A percentile compares a stretch with the other conserved stretches of the same genome.
Conservation (phyloP, 2,329 filamentous ascomycete species). For the Chaetomium globosum region DNA sequence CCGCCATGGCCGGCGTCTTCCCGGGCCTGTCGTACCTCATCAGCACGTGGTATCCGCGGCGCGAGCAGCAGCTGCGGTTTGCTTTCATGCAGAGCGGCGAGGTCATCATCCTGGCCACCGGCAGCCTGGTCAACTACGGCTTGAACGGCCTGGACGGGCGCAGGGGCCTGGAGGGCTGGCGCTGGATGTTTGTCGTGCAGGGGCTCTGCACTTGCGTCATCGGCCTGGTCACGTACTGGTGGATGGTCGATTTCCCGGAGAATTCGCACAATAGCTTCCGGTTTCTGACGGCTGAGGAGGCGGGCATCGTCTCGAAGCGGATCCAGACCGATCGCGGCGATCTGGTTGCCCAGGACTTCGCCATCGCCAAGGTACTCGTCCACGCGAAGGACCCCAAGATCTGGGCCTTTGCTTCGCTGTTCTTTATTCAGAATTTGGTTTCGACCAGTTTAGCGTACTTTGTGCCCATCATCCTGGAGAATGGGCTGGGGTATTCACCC, state of each 20-base stretch:
- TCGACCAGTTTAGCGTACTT: slow-evolving; percentile 68
- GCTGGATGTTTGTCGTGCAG: slow-evolving; percentile 71
- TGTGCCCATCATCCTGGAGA: slow-evolving; percentile 59
- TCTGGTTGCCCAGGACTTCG: slow-evolving; percentile 58
- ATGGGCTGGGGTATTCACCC: slow-evolving; percentile 57
- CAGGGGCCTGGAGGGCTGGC: slow-evolving; percentile 62
- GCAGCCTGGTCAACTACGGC: slow-evolving; percentile 68
- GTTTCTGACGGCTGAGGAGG: slow-evolving; percentile 61
- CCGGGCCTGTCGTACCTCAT: slow-evolving; percentile 56
- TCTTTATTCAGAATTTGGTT: slow-evolving; percentile 68
- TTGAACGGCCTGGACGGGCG: slow-evolving; percentile 65
- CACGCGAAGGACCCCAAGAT: slow-evolving; percentile 64
- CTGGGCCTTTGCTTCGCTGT: slow-evolving; percentile 65
- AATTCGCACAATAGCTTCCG: slow-evolving; percentile 57
- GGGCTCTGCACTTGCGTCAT: slow-evolving; percentile 62
- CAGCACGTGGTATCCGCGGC: slow-evolving; percentile 64
- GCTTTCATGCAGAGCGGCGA: slow-evolving; percentile 66
- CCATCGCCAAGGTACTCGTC: slow-evolving; percentile 56
- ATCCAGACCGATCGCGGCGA: slow-evolving; percentile 66
- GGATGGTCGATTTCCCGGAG: slow-evolving; percentile 72
- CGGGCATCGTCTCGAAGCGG: slow-evolving; percentile 56
- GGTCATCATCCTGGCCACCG: slow-evolving; percentile 66
- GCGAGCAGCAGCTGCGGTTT: slow-evolving; percentile 67
- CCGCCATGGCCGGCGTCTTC: slow-evolving; percentile 60
- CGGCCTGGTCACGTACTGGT: slow-evolving; percentile 65